Conservation (phyloP, 139 green algal genomes). For the Raphidocelis subcapitata region DNA sequence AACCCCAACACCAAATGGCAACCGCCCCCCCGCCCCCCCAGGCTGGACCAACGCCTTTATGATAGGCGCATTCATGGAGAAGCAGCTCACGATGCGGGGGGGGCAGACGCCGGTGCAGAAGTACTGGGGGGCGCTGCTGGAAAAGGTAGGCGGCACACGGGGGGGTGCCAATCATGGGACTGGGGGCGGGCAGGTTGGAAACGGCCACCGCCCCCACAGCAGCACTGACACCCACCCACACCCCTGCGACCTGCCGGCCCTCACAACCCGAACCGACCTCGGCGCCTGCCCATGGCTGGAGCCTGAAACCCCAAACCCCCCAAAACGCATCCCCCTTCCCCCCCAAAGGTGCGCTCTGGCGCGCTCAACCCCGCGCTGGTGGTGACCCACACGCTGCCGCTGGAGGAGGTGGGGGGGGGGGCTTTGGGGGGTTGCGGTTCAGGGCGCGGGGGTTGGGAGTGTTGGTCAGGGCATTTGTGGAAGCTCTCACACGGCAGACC, state of each 20-base stretch:
- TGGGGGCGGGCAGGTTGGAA: background rate
- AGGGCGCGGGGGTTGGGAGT: background rate
- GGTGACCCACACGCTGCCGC: slow-evolving; percentile 67
- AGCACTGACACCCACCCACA: background rate
- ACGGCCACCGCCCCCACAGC: slow-evolving; percentile 1
- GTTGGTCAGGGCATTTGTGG: background rate
- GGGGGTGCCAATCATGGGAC: too few species aligned
- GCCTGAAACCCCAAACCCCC: background rate
- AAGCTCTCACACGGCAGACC: too few species aligned
- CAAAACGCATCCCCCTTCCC: too few species aligned
- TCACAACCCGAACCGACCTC: background rate
- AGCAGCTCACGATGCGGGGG: slow-evolving; percentile 52
- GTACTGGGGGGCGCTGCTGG: slow-evolving; percentile 65
- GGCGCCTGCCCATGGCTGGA: background rate
- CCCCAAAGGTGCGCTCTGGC: too few species aligned
- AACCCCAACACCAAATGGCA: too few species aligned
- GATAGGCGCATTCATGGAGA: slow-evolving; percentile 84
- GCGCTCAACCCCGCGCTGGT: slow-evolving; percentile 63
- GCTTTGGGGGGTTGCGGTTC: background rate
- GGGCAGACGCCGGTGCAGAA: slow-evolving; percentile 49
- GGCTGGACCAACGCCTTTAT: slow-evolving; percentile 70
- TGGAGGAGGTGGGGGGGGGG: slow-evolving; percentile 40
- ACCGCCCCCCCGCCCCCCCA: slow-evolving; percentile 48
- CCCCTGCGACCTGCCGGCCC: background rate
- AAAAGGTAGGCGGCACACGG: too few species aligned